A percentile compares a stretch with the other conserved stretches of the same genome.
These are phyloP conservation scores for Colletotrichum sp. DNA, from an alignment of 2,329 filamentous ascomycete genomes.

Conservation along the genomic window DNA sequence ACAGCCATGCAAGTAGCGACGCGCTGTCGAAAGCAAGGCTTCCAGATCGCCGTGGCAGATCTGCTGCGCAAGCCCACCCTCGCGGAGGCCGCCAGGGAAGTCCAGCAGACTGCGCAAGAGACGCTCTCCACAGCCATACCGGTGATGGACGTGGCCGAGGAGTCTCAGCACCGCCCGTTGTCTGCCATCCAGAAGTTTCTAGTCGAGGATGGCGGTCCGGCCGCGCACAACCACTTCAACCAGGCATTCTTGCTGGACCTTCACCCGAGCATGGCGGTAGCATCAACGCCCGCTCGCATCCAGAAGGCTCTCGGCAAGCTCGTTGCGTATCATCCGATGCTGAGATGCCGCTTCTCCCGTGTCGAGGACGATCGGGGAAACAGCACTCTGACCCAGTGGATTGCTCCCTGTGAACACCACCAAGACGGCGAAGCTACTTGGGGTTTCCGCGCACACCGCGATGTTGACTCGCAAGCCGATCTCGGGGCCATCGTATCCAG, in stretches of 20 bases:
- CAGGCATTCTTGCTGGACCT: not conserved
- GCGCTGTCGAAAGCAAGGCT: not conserved
- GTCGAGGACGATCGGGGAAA: not conserved
- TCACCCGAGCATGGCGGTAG: not conserved
- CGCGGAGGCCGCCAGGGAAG: not conserved
- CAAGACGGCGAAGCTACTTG: not conserved
- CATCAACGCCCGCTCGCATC: not conserved
- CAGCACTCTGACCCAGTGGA: not conserved
- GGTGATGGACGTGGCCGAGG: not conserved
- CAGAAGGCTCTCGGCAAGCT: not conserved
- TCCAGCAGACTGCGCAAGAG: not conserved
- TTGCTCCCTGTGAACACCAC: not conserved
- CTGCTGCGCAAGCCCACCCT: not conserved
- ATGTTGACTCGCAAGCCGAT: not conserved
- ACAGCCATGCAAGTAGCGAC: not conserved
- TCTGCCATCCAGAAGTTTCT: not conserved
- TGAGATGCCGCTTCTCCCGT: not conserved
- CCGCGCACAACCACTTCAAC: not conserved
- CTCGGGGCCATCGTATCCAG: not conserved
- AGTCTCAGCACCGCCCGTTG: not conserved
- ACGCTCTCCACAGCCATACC: not conserved
- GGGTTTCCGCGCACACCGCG: not conserved
- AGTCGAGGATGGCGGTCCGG: fast-evolving
- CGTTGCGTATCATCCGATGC: not conserved
- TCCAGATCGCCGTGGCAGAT: not conserved